Evolutionary conservation across 306 rosid species (phyloP).

Genomic region (Ormosia semicastrata): DNA sequence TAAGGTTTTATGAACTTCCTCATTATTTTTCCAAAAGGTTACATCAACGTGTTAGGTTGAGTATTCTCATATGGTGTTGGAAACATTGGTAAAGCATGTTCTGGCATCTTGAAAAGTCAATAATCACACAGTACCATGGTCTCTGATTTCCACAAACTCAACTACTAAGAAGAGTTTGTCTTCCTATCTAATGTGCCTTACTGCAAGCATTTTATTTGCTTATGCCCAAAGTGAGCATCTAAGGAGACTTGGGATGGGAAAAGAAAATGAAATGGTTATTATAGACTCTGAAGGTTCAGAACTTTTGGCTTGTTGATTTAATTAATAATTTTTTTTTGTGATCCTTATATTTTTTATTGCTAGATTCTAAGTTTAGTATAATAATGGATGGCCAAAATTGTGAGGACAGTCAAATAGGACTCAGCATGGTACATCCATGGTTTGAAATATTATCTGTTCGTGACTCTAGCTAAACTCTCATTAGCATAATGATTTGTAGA

Average conservation of each 20-base stretch:
- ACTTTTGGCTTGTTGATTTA: neutral
- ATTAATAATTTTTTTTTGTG: neutral
- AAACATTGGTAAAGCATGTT: conserved; percentile 20
- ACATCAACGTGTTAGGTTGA: neutral
- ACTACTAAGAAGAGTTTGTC: neutral
- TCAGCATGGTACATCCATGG: neutral
- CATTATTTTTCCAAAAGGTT: conserved; percentile 4
- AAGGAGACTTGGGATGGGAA: neutral
- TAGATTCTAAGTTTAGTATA: neutral
- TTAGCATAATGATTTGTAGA: neutral
- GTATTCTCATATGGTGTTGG: conserved; percentile 7
- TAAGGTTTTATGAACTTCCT: conserved; percentile 33
- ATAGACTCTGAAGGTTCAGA: neutral
- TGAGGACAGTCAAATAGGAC: neutral
- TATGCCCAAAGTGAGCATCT: neutral
- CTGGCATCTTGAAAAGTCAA: conserved; percentile 13
- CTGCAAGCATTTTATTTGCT: neutral
- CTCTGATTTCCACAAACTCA: conserved; percentile 1
- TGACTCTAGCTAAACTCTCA: neutral
- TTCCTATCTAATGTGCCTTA: neutral
- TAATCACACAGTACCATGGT: neutral
- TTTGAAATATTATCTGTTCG: neutral
- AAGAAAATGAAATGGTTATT: neutral
- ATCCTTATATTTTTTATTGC: neutral
- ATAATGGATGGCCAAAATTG: neutral